phyloP scores from a whole-genome alignment of 768 basidiomycete genomes.

The Suillus cothurnatus region DNA sequence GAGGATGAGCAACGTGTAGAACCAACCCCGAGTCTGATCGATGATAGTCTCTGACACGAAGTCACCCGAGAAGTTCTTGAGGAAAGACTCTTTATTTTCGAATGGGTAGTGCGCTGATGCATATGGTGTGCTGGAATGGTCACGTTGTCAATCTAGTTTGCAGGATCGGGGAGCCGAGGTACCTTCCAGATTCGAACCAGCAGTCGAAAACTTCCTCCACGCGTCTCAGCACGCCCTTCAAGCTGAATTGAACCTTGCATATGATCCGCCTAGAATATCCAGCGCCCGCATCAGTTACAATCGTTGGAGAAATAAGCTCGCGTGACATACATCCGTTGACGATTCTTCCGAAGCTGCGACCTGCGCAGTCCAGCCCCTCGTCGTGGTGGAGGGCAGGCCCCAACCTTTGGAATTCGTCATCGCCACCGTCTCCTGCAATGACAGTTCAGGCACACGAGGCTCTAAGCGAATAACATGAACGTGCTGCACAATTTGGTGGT shows the following conservation, averaged over 20 bases:
- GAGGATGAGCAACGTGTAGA: conserved; percentile 95
- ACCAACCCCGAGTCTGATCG: conserved; percentile 99
- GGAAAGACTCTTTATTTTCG: conserved; percentile 90
- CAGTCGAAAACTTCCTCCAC: conserved; percentile 99
- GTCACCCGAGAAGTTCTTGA: conserved; percentile 87
- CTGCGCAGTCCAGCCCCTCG: too few species aligned
- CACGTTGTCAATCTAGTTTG: conserved; percentile 1
- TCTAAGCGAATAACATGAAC: conserved; percentile 21
- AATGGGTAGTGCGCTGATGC: conserved; percentile 98
- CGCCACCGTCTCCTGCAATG: conserved; percentile 54
- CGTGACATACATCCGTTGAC: too few species aligned
- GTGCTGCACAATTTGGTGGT: conserved; percentile 64
- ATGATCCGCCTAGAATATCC: too few species aligned
- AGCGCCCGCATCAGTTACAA: too few species aligned
- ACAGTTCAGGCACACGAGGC: neutral
- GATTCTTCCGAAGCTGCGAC: too few species aligned
- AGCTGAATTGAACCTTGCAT: too few species aligned
- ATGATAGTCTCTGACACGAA: conserved; percentile 98
- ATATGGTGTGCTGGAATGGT: conserved; percentile 85
- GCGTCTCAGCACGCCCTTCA: conserved; percentile 78
- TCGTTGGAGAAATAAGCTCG: too few species aligned
- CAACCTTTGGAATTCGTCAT: conserved; percentile 64
- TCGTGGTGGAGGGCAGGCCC: too few species aligned
- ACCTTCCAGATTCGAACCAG: conserved; percentile 99
- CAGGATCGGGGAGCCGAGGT: conserved; percentile 21